Conservation (phyloP, 2,329 filamentous ascomycete genomes). For the Seiridium unicorne region DNA sequence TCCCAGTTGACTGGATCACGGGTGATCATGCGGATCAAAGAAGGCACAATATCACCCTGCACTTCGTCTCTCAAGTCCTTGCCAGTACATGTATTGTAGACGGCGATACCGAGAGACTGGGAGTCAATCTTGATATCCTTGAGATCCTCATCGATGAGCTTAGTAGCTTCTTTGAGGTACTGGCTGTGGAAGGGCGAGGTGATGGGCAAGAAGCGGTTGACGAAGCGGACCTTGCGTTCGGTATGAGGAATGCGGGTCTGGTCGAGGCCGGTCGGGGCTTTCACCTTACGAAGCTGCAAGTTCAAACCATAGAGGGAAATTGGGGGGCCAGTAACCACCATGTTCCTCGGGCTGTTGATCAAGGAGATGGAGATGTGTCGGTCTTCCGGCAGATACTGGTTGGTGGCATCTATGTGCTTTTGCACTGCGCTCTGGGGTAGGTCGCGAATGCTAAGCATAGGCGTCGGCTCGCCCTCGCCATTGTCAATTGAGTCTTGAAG, state of each 20-base stretch:
- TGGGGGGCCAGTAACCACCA: slow-evolving; percentile 94
- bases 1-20: slow-evolving; percentile 96
- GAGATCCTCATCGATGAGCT: slow-evolving; percentile 82
- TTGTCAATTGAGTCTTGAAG: slow-evolving; percentile 91
- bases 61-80: slow-evolving; percentile 73
- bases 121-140: slow-evolving; percentile 76
- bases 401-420: slow-evolving; percentile 94
- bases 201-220: slow-evolving; percentile 95
- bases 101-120: slow-evolving; percentile 73
- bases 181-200: slow-evolving; percentile 98
- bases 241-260: slow-evolving; percentile 94
- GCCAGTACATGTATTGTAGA: slow-evolving; percentile 88
- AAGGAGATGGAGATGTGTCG: slow-evolving; percentile 94
- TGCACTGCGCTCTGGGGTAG: slow-evolving; percentile 85
- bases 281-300: slow-evolving; percentile 90
- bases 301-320: slow-evolving; percentile 97
- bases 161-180: slow-evolving; percentile 80
- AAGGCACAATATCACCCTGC: slow-evolving; percentile 78
- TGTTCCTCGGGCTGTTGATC: slow-evolving; percentile 94
- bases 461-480: slow-evolving; percentile 92
- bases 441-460: slow-evolving; percentile 97
- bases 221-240: slow-evolving; percentile 93
- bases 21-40: slow-evolving; percentile 88
- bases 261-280: slow-evolving; percentile 94
- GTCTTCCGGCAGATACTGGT: slow-evolving; percentile 90